Conservation (phyloP, 345 rosid genomes). For the Rubroshorea leprosula region DNA sequence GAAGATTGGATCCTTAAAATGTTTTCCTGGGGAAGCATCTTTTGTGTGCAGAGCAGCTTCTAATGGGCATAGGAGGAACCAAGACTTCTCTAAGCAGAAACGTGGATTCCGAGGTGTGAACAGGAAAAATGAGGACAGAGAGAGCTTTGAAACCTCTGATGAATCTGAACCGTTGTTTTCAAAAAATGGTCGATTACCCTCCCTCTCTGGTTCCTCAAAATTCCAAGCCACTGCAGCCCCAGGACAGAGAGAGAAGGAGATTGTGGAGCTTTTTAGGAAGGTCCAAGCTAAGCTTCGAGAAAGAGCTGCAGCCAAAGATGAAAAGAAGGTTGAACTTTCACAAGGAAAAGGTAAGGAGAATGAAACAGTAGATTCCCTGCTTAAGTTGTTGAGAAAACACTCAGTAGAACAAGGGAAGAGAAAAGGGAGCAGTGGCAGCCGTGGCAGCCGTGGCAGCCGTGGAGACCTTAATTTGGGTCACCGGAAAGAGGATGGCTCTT, state of each 20-base stretch:
- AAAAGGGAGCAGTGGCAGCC: constrained; percentile 24
- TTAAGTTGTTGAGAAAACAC: constrained; percentile 75
- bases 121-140: constrained; percentile 53
- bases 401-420: constrained; percentile 60
- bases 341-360: constrained; percentile 56
- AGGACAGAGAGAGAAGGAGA: constrained; percentile 77
- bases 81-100: constrained; percentile 62
- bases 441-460: constrained; percentile 16
- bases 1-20: constrained; percentile 34
- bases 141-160: constrained; percentile 41
- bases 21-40: constrained; percentile 26
- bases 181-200: constrained; percentile 54
- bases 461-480: constrained; percentile 27
- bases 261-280: constrained; percentile 80
- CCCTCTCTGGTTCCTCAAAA: constrained; percentile 54
- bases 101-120: constrained; percentile 58
- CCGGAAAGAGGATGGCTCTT: constrained; percentile 20
- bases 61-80: constrained; percentile 59
- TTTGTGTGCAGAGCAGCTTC: constrained; percentile 56
- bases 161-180: constrained; percentile 53
- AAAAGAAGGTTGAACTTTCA: constrained; percentile 44
- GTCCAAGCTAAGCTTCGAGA: constrained; percentile 85
- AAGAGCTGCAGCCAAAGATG: constrained; percentile 66
- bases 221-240: constrained; percentile 75
- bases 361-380: constrained; percentile 77